Evolutionary conservation across 2,329 filamentous ascomycete genomes (phyloP).

Genomic region (Stemphylium beticola): DNA sequence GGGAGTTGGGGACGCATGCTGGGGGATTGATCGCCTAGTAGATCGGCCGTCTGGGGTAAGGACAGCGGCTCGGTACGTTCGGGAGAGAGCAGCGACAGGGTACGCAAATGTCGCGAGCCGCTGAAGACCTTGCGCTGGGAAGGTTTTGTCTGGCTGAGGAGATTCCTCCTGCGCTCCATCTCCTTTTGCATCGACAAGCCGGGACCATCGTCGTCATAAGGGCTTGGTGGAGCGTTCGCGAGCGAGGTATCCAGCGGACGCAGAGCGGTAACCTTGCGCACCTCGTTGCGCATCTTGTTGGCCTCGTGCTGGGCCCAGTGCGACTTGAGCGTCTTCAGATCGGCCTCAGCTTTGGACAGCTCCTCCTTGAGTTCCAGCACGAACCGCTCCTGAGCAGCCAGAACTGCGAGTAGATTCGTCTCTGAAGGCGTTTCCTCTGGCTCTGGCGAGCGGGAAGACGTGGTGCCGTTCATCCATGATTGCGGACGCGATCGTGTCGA

Average conservation of each 20-base stretch:
- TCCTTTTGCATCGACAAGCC: slow-evolving; percentile 61
- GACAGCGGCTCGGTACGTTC: slow-evolving; percentile 47
- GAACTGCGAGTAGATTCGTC: slow-evolving; percentile 75
- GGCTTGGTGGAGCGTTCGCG: slow-evolving; percentile 36
- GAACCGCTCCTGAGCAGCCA: slow-evolving; percentile 88
- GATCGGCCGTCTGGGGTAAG: slow-evolving; percentile 49
- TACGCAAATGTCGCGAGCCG: slow-evolving; percentile 66
- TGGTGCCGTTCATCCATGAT: slow-evolving; percentile 46
- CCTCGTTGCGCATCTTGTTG: slow-evolving; percentile 74
- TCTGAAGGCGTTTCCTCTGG: slow-evolving; percentile 30
- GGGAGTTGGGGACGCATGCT: slow-evolving; percentile 19
- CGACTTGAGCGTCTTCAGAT: slow-evolving; percentile 78
- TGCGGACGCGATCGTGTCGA: slow-evolving; percentile 47
- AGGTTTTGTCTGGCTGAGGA: slow-evolving; percentile 60
- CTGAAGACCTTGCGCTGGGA: slow-evolving; percentile 67
- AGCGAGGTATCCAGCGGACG: slow-evolving; percentile 58
- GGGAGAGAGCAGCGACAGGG: slow-evolving; percentile 82
- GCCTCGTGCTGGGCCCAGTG: slow-evolving; percentile 82
- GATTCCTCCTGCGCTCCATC: slow-evolving; percentile 73
- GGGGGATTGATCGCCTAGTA: slow-evolving; percentile 33
- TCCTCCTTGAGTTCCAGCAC: slow-evolving; percentile 93
- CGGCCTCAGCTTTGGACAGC: slow-evolving; percentile 78
- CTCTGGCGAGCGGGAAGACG: slow-evolving; percentile 38
- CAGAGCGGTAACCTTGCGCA: slow-evolving; percentile 61
- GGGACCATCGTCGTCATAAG: slow-evolving; percentile 53